Evolutionary conservation across 768 basidiomycete genomes (phyloP).

Genomic region (Mycena sanguinolenta): DNA sequence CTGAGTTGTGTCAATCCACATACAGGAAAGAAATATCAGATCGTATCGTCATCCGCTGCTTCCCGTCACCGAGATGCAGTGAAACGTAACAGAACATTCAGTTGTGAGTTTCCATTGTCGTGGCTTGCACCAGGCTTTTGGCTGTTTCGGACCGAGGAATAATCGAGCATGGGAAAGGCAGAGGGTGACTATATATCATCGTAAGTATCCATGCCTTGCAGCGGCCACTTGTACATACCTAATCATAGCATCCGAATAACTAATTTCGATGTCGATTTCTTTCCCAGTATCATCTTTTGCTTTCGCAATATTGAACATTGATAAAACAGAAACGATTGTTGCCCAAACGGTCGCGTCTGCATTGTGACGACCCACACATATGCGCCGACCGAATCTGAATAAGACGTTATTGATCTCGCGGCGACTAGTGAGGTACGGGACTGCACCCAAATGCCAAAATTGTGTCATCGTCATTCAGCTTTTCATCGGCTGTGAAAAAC

Average conservation of each 20-base stretch:
- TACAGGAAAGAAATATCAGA: no score
- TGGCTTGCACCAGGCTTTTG: constrained; percentile 10
- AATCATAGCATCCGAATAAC: neutral
- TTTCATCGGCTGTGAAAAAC: constrained; percentile 39
- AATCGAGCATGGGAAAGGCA: constrained; percentile 11
- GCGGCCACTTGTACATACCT: neutral
- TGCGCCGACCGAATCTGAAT: constrained; percentile 11
- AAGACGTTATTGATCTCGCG: neutral
- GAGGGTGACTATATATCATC: constrained; percentile 1
- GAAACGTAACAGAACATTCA: no score
- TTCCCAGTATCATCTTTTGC: constrained; percentile 62
- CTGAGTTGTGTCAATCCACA: no score
- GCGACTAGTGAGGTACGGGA: neutral
- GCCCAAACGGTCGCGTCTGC: constrained; percentile 9
- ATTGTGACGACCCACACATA: constrained; percentile 1
- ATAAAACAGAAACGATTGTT: constrained; percentile 11
- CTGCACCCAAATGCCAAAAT: constrained; percentile 25
- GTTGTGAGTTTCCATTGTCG: neutral
- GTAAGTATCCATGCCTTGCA: neutral
- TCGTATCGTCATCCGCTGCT: no score
- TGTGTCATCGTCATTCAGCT: constrained; percentile 17
- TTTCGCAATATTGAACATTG: constrained; percentile 1
- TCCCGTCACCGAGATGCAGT: no score
- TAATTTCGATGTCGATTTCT: constrained; percentile 49
- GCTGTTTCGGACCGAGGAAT: constrained; percentile 16